Evolutionary conservation across 83 land plant genomes (phyloP).

Genomic region (Diphasiastrum complanatum): DNA sequence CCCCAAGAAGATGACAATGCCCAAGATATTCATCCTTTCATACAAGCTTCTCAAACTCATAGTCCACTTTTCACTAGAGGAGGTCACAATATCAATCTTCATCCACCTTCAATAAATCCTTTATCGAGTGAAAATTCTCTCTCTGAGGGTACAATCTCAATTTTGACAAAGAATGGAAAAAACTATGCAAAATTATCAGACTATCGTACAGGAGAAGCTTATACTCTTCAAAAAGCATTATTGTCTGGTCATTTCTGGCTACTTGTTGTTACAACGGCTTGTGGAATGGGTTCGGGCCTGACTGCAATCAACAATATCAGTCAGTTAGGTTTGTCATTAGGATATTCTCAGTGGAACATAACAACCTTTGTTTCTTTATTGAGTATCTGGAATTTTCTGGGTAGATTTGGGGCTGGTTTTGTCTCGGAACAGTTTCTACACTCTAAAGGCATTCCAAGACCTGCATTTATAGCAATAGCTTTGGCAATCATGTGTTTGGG

Average conservation of each 20-base stretch:
- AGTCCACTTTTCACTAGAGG: too few species aligned
- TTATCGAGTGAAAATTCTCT: too few species aligned
- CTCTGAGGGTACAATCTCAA: too few species aligned
- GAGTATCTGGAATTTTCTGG: constrained; percentile 18
- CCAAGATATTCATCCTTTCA: too few species aligned
- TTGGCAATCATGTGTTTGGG: constrained; percentile 4
- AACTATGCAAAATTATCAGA: too few species aligned
- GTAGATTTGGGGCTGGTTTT: constrained; percentile 7
- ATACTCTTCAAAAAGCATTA: background rate
- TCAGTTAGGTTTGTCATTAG: constrained; percentile 13
- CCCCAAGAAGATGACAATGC: too few species aligned
- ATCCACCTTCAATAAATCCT: too few species aligned
- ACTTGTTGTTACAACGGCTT: background rate
- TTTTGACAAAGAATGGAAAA: too few species aligned
- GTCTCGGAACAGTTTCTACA: background rate
- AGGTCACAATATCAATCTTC: too few species aligned
- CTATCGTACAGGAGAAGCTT: background rate
- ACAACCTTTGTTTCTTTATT: background rate
- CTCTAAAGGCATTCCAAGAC: constrained; percentile 1
- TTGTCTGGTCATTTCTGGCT: constrained; percentile 3
- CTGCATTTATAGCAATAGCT: background rate
- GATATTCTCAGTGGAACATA: constrained; percentile 8
- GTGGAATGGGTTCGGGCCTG: constrained; percentile 12
- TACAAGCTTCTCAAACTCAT: too few species aligned
- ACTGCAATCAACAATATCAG: constrained; percentile 5